Percentiles rank a stretch among this genome's conserved stretches.
Evolutionary conservation across 192 early-diverging fungal genomes (phyloP).

Genomic region (Rhizophagus clarus): DNA sequence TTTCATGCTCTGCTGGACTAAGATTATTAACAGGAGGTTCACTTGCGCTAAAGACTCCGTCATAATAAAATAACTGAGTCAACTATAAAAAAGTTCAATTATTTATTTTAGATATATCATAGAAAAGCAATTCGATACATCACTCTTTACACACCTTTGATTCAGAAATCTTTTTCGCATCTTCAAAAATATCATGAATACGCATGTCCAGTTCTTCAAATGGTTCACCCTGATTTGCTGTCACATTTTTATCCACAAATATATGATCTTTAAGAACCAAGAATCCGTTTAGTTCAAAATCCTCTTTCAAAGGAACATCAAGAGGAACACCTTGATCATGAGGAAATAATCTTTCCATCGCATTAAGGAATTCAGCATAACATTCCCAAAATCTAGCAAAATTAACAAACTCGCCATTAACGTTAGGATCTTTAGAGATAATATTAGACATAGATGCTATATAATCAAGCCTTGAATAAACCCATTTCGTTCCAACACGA

Average conservation of each 20-base stretch:
- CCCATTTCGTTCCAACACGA: slow-evolving; percentile 33
- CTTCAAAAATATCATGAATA: slow-evolving; percentile 27
- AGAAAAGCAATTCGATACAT: neutral
- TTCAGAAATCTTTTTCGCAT: slow-evolving; percentile 21
- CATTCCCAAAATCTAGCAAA: slow-evolving; percentile 28
- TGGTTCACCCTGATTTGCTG: slow-evolving; percentile 4
- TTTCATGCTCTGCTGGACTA: neutral
- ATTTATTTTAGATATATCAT: too few relatives aligned
- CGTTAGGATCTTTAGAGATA: slow-evolving; percentile 19
- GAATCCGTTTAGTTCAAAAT: slow-evolving; percentile 48
- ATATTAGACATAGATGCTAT: neutral
- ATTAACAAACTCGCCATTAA: slow-evolving; percentile 2
- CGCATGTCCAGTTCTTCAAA: slow-evolving; percentile 36
- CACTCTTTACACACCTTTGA: slow-evolving; percentile 6
- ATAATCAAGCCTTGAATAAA: slow-evolving; percentile 19
- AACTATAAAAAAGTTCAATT: neutral
- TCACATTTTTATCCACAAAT: slow-evolving; percentile 2
- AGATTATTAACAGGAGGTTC: neutral
- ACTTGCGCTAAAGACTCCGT: slow-evolving; percentile 16
- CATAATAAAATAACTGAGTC: slow-evolving; percentile 12
- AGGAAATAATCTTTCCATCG: slow-evolving; percentile 22
- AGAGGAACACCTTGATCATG: slow-evolving; percentile 29
- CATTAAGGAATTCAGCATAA: slow-evolving; percentile 24
- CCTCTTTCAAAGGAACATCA: slow-evolving; percentile 39
- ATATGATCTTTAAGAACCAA: slow-evolving; percentile 39